A percentile compares a stretch with the other conserved stretches of the same genome.
Evolutionary conservation across 352 stramenopile genomes (phyloP).

Genomic region (Nothophytophthora sp.): DNA sequence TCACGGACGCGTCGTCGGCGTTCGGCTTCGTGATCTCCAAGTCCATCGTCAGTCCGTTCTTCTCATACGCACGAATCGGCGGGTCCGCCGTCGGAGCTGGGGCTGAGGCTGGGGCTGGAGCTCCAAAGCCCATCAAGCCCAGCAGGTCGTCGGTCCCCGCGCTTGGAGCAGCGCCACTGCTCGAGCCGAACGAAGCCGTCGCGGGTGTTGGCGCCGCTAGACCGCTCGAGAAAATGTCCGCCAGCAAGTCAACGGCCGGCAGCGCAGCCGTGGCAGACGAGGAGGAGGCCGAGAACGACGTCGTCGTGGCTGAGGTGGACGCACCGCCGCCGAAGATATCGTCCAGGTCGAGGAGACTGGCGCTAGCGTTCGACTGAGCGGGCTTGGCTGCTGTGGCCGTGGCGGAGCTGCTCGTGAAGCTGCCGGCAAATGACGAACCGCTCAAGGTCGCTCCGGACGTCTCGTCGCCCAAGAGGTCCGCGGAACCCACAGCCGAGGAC

Average conservation of each 20-base stretch:
- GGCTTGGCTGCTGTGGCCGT: conserved; percentile 21
- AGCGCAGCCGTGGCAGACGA: conserved; percentile 28
- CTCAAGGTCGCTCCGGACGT: conserved; percentile 8
- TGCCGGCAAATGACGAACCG: no score
- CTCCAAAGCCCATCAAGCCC: conserved; percentile 79
- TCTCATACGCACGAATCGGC: conserved; percentile 93
- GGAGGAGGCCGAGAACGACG: conserved; percentile 20
- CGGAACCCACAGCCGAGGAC: conserved; percentile 28
- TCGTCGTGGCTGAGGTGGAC: conserved; percentile 22
- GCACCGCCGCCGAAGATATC: conserved; percentile 93
- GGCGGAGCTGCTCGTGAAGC: conserved; percentile 9
- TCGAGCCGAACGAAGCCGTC: conserved; percentile 14
- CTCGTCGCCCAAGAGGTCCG: conserved; percentile 88
- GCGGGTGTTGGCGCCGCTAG: conserved; percentile 28
- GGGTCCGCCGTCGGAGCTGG: conserved; percentile 41
- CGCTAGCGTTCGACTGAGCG: conserved; percentile 25
- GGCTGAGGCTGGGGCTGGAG: conserved; percentile 20
- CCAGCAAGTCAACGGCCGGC: conserved; percentile 90
- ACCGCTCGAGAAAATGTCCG: conserved; percentile 92
- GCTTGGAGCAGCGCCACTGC: conserved; percentile 13
- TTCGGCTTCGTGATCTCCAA: conserved; percentile 94
- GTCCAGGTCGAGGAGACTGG: conserved; percentile 94
- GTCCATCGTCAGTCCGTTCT: conserved; percentile 94
- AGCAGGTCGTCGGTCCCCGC: conserved; percentile 60
- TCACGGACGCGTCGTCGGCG: conserved; percentile 90